Evolutionary conservation across 2,329 filamentous ascomycete species (phyloP), one percentile per base, ranked within the genome.

Genomic region (Chalara sp.): DNA sequence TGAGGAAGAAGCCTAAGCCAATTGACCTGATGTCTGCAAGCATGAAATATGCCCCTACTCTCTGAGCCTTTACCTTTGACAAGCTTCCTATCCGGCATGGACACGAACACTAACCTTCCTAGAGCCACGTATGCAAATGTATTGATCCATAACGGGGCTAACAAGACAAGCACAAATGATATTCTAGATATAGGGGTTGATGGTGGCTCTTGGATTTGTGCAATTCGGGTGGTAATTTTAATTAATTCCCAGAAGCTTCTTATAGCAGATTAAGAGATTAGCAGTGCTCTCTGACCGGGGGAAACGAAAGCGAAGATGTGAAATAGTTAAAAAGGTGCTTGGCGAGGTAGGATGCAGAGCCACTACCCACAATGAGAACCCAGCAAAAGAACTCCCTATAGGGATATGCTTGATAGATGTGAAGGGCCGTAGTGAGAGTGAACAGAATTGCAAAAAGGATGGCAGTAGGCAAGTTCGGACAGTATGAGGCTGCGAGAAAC

Each of bases 371-470:
- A 47, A 72, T 66, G 5, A 76, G 64, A 4, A 73, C 70, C 67
- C 66, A 69, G 47, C 60, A 66, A 54, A 69, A 72, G 13, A 52
- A 51, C 53, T 70, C 67, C 32, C 58, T 58, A 53, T 67, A 64
- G n/a, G 60, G 48, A 41, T 63, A 52, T 1, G 65, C 67, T 49
- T 68, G 65, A 5, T 58, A 53, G 2, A 65, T 56, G 48, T 70
- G 67, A 6, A 49, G 31, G 30, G 55, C 28, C 1, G 59, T 57
- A 7, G 55, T 59, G 32, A 61, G 32, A 13, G 61, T 63, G 49
- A 68, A 71, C 13, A 69, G 53, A 5, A 62, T 54, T 6, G 61
- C 44, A 51, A 68, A 67, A 10, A 65, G 35, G 6, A 68, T 54
- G 1, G 68, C 65, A 2, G 64, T 63, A 6, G 41, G 57, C 39